A percentile compares a stretch with the other conserved stretches of the same genome.
Conservation (phyloP, 495 filamentous ascomycete genomes). For the Chaetomidium leptoderma region DNA sequence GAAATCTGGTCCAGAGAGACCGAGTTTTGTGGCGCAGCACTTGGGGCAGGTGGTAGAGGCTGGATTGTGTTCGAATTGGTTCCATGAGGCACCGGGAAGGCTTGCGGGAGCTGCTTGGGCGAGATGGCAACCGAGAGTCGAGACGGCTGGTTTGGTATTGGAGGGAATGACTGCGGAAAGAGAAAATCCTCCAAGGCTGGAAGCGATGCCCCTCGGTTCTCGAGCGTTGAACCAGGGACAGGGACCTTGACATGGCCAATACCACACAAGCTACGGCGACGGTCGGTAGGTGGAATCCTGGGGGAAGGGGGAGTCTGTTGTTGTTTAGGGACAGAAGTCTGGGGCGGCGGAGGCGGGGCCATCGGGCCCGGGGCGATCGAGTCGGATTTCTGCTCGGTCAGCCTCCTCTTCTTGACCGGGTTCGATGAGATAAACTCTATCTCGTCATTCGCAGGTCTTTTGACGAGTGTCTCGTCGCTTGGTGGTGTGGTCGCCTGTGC, state of each 20-base stretch:
- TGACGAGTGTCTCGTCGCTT: background rate
- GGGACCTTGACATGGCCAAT: conserved; percentile 1
- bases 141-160: background rate
- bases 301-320: background rate
- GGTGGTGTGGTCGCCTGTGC: background rate
- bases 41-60: background rate
- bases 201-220: conserved; percentile 6
- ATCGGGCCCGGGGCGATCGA: conserved; percentile 15
- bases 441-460: conserved; percentile 37
- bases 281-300: background rate
- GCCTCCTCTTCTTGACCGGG: conserved; percentile 39
- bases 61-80: background rate
- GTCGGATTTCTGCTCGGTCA: conserved; percentile 1
- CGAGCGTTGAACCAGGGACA: background rate
- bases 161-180: conserved; percentile 8
- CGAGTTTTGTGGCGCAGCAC: background rate
- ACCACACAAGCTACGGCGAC: background rate
- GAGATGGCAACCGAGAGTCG: conserved; percentile 18
- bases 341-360: background rate
- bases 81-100: background rate
- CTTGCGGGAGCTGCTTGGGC: conserved; percentile 17
- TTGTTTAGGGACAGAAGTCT: background rate
- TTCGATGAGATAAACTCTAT: conserved; percentile 43
- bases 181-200: conserved; percentile 14
- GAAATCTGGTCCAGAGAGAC: conserved; percentile 18